Conservation (phyloP, 495 filamentous ascomycete genomes). For the Podospora anserina region DNA sequence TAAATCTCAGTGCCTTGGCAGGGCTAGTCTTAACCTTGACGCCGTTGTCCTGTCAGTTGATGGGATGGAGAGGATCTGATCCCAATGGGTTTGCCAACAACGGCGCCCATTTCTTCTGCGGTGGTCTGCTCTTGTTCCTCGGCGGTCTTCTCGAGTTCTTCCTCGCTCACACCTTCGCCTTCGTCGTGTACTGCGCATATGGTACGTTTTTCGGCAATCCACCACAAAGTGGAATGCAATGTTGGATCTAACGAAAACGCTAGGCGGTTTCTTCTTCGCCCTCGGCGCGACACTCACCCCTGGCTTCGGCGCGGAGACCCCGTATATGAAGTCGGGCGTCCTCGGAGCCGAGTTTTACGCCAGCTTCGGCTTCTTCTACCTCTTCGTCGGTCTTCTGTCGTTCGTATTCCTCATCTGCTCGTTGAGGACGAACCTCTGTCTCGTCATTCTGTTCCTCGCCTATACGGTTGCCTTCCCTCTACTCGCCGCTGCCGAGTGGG, state of each 20-base stretch:
- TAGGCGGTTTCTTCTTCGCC: constrained; percentile 22
- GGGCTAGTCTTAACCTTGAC: constrained; percentile 20
- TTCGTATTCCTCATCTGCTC: constrained; percentile 22
- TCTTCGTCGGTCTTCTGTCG: constrained; percentile 18
- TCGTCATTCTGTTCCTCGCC: constrained; percentile 18
- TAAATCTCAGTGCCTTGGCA: constrained; percentile 13
- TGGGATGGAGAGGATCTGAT: constrained; percentile 20
- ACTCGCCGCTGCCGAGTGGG: constrained; percentile 20
- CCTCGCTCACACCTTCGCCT: constrained; percentile 19
- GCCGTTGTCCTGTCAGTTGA: constrained; percentile 20
- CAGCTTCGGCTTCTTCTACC: constrained; percentile 19
- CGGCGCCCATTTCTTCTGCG: constrained; percentile 21
- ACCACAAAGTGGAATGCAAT: not conserved
- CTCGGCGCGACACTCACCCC: constrained; percentile 20
- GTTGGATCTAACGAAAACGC: not conserved
- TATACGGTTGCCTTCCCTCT: constrained; percentile 20
- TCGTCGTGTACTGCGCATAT: constrained; percentile 18
- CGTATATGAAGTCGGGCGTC: constrained; percentile 12
- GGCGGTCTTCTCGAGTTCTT: constrained; percentile 20
- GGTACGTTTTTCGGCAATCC: constrained; percentile 8
- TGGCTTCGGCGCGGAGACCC: constrained; percentile 14
- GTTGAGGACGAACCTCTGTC: constrained; percentile 16
- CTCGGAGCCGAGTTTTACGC: constrained; percentile 8
- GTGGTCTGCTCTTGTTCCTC: constrained; percentile 15
- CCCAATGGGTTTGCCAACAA: constrained; percentile 15